Conservation (phyloP, 2,329 filamentous ascomycete species). For the Mycogone perniciosa region DNA sequence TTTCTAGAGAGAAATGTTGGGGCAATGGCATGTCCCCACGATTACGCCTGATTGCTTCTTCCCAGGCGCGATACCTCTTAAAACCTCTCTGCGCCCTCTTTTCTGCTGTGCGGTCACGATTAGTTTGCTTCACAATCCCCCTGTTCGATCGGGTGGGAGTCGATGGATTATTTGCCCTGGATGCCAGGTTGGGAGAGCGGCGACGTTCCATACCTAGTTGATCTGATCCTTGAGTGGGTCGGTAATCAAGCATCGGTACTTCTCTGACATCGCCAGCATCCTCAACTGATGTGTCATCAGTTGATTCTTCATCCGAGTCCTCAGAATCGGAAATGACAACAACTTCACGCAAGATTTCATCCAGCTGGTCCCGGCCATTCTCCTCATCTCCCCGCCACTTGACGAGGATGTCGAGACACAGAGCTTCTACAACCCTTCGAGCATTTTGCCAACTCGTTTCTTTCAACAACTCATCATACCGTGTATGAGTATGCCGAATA, state of each 20-base stretch:
- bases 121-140: conserved; percentile 14
- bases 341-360: conserved; percentile 60
- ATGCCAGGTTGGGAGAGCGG: conserved; percentile 2
- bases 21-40: conserved; percentile 13
- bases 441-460: conserved; percentile 55
- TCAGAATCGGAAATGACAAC: conserved; percentile 60
- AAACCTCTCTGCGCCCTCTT: conserved; percentile 39
- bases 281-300: conserved; percentile 25
- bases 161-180: not conserved
- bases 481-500: conserved; percentile 60
- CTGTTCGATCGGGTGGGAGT: not conserved
- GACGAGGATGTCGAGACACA: conserved; percentile 59
- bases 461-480: conserved; percentile 55
- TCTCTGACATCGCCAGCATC: conserved; percentile 14
- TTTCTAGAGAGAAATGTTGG: not conserved
- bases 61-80: conserved; percentile 41
- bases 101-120: conserved; percentile 15
- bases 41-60: conserved; percentile 31
- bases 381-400: conserved; percentile 69
- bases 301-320: conserved; percentile 34
- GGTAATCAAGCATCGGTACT: conserved; percentile 7
- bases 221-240: not conserved
- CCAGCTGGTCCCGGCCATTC: conserved; percentile 59
- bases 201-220: conserved; percentile 1
- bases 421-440: conserved; percentile 52